Base-by-base conservation (phyloP, 306 rosid species). In the Lathyrus tuberosus region DNA sequence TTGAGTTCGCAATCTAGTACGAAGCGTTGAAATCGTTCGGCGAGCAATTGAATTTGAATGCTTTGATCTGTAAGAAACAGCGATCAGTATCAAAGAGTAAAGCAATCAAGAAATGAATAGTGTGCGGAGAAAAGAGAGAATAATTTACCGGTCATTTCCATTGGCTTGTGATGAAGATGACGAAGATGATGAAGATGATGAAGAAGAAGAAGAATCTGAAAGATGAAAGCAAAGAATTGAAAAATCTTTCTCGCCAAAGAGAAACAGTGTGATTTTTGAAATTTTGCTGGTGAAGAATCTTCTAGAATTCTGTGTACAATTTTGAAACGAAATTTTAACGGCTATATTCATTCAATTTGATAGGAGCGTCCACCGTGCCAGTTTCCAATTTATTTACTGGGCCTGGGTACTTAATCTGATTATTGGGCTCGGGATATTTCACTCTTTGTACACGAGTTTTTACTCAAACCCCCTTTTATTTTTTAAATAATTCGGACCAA, bases 61-160 rank as follows among this genome's bases (percentile, higher is more conserved):
- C 46, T 46, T 82, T 48, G 83, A 82, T 86, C 91, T 90, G 75
- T 60, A 44, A 79, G 72, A 57, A 49, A 3, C 51, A n/a, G 11
- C 59, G 52, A 67, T 30, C 42, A 56, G 35, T 10, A 22, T 56
- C 12, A 68, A 30, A 43, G 15, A 43, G 48, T 62, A 9, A 14
- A n/a, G 56, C 5, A 62, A 76, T 61, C 62, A 6, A 54, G 8
- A 20, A 31, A 9, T 53, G 58, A 53, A 38, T 22, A 3, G 12
- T 57, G 35, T 31, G 52, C 40, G 40, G 40, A 10, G 8, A 20
- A 70, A 41, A 51, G 35, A 22, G 59, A 59, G 13, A 47, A 65
- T 14, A 69, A 73, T 65, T 59, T 28, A 14, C 93, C 92, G 10
- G 79, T 82, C 51, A 41, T 18, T 26, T 63, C 30, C 98, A 86